A percentile compares a stretch with the other conserved stretches of the same genome.
Evolutionary conservation across 2,329 filamentous ascomycete species (phyloP).

Genomic region (Clonostachys solani): DNA sequence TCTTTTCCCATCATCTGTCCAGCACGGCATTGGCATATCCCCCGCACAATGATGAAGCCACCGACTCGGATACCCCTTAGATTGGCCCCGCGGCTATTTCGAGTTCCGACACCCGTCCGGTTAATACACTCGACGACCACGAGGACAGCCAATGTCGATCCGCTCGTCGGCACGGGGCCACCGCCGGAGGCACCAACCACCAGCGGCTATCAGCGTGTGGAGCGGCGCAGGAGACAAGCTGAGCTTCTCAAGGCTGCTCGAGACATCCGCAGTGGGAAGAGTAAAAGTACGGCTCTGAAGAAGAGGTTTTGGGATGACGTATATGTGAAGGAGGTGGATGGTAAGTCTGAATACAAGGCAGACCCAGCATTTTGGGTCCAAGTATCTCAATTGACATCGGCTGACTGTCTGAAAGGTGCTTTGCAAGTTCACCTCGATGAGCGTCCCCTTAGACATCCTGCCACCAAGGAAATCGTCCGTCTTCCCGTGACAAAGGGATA

Average conservation of each 20-base stretch:
- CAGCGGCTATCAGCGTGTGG: slow-evolving; percentile 36
- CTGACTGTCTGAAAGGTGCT: slow-evolving; percentile 23
- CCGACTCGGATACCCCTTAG: slow-evolving; percentile 31
- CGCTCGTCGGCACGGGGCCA: slow-evolving; percentile 53
- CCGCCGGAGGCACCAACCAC: slow-evolving; percentile 52
- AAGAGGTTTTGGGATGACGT: slow-evolving; percentile 91
- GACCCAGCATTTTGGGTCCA: background rate
- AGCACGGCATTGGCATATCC: slow-evolving; percentile 5
- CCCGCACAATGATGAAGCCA: slow-evolving; percentile 29
- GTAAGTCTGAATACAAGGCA: slow-evolving; percentile 30
- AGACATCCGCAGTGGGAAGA: slow-evolving; percentile 35
- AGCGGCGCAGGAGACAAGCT: slow-evolving; percentile 48
- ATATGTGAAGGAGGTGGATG: slow-evolving; percentile 60
- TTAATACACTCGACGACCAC: slow-evolving; percentile 23
- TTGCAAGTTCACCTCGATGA: slow-evolving; percentile 69
- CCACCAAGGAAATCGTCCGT: slow-evolving; percentile 65
- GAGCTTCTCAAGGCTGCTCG: slow-evolving; percentile 48
- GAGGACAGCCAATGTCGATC: slow-evolving; percentile 40
- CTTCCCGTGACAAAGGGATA: slow-evolving; percentile 73
- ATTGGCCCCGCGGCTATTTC: slow-evolving; percentile 17
- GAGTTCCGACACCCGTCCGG: slow-evolving; percentile 10
- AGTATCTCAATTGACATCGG: too few species aligned
- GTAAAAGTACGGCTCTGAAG: slow-evolving; percentile 42
- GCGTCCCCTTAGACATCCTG: slow-evolving; percentile 73
- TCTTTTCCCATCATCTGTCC: background rate